These are phyloP conservation scores for Cucumis melo DNA, from an alignment of 306 rosid genomes.

Conservation along the genomic window DNA sequence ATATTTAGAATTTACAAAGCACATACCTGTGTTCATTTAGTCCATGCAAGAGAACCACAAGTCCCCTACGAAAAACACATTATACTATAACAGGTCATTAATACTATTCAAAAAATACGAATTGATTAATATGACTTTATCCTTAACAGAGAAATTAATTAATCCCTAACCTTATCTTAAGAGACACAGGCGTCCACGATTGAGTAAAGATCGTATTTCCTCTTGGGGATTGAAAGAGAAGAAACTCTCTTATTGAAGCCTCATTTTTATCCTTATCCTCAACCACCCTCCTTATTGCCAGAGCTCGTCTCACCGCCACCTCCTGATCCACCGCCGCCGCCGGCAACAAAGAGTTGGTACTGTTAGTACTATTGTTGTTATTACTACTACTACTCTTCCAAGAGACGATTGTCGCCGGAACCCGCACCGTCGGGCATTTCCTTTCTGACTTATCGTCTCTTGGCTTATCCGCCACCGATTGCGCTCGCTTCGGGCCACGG, in stretches of 20 bases:
- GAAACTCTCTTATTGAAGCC: conserved; percentile 30
- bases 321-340: conserved; percentile 22
- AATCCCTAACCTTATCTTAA: conserved; percentile 33
- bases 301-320: conserved; percentile 44
- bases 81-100: background rate
- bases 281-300: conserved; percentile 47
- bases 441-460: conserved; percentile 24
- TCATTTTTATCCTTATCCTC: conserved; percentile 45
- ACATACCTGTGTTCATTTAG: conserved; percentile 89
- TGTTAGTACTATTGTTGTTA: background rate
- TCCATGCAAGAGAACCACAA: conserved; percentile 78
- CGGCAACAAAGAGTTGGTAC: background rate
- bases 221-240: conserved; percentile 34
- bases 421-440: conserved; percentile 32
- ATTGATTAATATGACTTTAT: too few relatives aligned
- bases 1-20: background rate
- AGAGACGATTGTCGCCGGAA: conserved; percentile 39
- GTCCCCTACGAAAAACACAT: conserved; percentile 50
- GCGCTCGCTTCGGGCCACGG: conserved; percentile 34
- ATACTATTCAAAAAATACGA: background rate
- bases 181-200: conserved; percentile 54
- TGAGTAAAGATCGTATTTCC: conserved; percentile 73
- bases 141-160: background rate
- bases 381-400: conserved; percentile 20
- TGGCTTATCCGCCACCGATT: conserved; percentile 14